Conservation (phyloP, 768 basidiomycete species). For the Boletus subparvulus region DNA sequence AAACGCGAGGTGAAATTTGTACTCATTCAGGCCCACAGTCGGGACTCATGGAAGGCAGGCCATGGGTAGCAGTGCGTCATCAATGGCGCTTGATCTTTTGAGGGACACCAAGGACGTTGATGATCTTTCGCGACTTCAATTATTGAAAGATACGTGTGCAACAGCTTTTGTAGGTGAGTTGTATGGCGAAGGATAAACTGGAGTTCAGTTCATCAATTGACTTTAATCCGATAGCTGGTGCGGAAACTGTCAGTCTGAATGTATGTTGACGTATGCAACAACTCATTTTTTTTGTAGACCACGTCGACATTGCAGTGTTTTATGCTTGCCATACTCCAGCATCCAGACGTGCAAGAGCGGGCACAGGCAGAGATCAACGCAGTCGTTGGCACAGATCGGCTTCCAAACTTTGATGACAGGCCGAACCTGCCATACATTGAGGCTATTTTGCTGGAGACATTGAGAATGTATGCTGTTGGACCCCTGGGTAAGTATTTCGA, state of each 20-base stretch:
- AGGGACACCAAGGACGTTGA: neutral
- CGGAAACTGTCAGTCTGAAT: slow-evolving; percentile 16
- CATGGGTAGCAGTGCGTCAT: slow-evolving; percentile 7
- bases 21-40: neutral
- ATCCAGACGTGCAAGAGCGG: slow-evolving; percentile 32
- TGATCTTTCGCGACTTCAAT: slow-evolving; percentile 11
- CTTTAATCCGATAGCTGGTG: slow-evolving; percentile 13
- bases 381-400: slow-evolving; percentile 28
- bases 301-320: slow-evolving; percentile 21
- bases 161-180: slow-evolving; percentile 20
- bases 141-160: slow-evolving; percentile 10
- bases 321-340: slow-evolving; percentile 32
- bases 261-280: neutral
- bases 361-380: slow-evolving; percentile 32
- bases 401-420: slow-evolving; percentile 28
- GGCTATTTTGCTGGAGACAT: slow-evolving; percentile 29
- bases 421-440: slow-evolving; percentile 29
- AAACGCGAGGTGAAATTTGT: slow-evolving; percentile 10
- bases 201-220: neutral
- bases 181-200: neutral
- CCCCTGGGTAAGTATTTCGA: slow-evolving; percentile 23
- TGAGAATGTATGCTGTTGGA: slow-evolving; percentile 28
- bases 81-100: slow-evolving; percentile 15
- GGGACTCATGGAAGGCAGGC: slow-evolving; percentile 5
- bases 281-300: slow-evolving; percentile 1